Percentiles rank a stretch among this genome's conserved stretches.
phyloP scores from a whole-genome alignment of 208 protist genomes.

The Phytomonas sp. region DNA sequence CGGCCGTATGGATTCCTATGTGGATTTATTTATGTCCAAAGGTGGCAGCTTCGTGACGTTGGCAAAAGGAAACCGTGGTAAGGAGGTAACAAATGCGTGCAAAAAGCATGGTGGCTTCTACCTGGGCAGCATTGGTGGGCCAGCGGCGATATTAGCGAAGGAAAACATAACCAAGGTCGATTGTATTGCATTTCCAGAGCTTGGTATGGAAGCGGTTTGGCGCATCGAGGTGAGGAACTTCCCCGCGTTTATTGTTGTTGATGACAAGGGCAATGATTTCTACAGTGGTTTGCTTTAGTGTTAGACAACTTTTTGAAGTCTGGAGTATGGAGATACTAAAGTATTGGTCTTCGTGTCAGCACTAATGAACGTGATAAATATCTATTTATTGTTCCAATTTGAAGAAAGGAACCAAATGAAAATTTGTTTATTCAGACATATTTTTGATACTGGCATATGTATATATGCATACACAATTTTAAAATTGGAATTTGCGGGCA shows the following conservation, averaged over 20 bases:
- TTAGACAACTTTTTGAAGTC: not conserved
- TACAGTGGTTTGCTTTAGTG: conserved; percentile 74
- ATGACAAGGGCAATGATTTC: conserved; percentile 97
- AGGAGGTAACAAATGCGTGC: conserved; percentile 89
- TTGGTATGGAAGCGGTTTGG: conserved; percentile 92
- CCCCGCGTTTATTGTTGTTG: conserved; percentile 96
- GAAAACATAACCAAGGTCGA: conserved; percentile 92
- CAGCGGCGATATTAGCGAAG: conserved; percentile 91
- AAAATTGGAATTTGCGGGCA: not conserved
- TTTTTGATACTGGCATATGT: conserved; percentile 3
- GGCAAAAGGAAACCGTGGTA: conserved; percentile 95
- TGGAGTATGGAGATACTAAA: not conserved
- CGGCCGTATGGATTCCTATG: conserved; percentile 95
- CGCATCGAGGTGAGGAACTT: conserved; percentile 95
- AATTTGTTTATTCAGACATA: not conserved
- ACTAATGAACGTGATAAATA: conserved; percentile 4
- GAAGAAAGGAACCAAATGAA: not conserved
- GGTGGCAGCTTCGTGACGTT: conserved; percentile 91
- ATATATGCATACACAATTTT: not conserved
- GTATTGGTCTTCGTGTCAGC: not conserved
- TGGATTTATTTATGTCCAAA: conserved; percentile 88
- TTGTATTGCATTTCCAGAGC: conserved; percentile 85
- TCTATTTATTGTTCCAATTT: not conserved
- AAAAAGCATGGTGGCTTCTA: conserved; percentile 96
- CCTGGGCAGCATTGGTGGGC: conserved; percentile 95